Base-by-base conservation (phyloP, 2,329 filamentous ascomycete genomes). In the Calonectria henricotiae region DNA sequence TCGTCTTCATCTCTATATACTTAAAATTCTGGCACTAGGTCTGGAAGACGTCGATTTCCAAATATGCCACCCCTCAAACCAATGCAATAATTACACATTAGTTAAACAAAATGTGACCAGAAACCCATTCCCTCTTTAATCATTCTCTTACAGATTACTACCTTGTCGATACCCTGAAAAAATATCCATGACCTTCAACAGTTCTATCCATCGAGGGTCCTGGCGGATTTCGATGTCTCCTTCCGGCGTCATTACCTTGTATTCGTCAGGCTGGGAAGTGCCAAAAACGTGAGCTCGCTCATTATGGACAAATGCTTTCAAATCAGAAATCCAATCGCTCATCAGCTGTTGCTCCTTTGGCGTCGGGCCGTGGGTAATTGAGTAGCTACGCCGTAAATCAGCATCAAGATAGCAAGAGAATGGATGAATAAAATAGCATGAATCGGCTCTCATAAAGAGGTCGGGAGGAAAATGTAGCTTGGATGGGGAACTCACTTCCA, bases 191-290 rank as follows among this genome's bases (percentile, higher is more conserved):
- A 71, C 17, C n/a, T 68, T 55, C 20, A 70, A 54, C 4, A 66
- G 43, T 12, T 65, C 68, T 5, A 9, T 20, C 65, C 68, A 70
- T 71, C 69, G 37, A 3, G 27, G 12, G 25, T 71, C 69, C 1
- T 65, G 60, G 9, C 64, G 37, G n/a, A 71, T n/a, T 11, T 54
- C 41, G 1, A 71, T 71, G 4, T 8, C 49, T 4, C 69, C 69
- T 12, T 62, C 65, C 1, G 61, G 23, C 0, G 60, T 61, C 69
- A 71, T 71, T n/a, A 68, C 69, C n/a, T 71, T 71, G 37, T 65
- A 68, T 20, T 71, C 69, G 2, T 49, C 54, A 7, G 44, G 43
- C 15, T 62, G 11, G 1, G 54, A 41, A 0, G 65, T 71, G 13
- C 65, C 69, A 15, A 65, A 71, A 12, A 23, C 1, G 17, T 65